Evolutionary conservation across 805 yeast species (phyloP).

Genomic region (Tetrapisispora phaffii): DNA sequence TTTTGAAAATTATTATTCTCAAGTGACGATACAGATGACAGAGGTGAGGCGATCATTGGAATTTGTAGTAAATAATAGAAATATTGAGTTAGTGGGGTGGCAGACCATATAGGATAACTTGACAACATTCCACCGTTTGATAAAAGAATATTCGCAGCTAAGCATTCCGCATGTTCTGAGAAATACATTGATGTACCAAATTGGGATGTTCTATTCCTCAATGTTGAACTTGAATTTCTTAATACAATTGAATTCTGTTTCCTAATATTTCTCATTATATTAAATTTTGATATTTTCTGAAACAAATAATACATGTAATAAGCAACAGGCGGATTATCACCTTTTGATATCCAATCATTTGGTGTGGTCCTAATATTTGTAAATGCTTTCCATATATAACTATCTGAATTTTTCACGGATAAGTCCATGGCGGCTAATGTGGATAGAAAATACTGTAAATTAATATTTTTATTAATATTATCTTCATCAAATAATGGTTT

Average conservation of each 20-base stretch:
- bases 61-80: slow-evolving; percentile 24
- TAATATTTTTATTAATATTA: slow-evolving; percentile 15
- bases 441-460: slow-evolving; percentile 22
- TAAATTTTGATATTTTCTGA: slow-evolving; percentile 15
- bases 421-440: slow-evolving; percentile 29
- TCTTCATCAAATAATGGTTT: slow-evolving; percentile 26
- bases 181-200: slow-evolving; percentile 15
- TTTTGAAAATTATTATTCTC: neutral
- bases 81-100: slow-evolving; percentile 16
- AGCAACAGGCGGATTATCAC: slow-evolving; percentile 33
- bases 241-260: slow-evolving; percentile 16
- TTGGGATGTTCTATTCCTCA: slow-evolving; percentile 22
- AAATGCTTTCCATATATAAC: slow-evolving; percentile 22
- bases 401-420: slow-evolving; percentile 17
- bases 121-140: slow-evolving; percentile 25
- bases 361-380: slow-evolving; percentile 14
- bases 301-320: slow-evolving; percentile 32
- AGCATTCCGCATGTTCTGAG: slow-evolving; percentile 23
- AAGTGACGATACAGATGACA: slow-evolving; percentile 21
- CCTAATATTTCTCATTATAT: slow-evolving; percentile 9
- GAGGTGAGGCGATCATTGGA: slow-evolving; percentile 23
- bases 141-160: slow-evolving; percentile 22
- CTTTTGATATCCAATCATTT: slow-evolving; percentile 23
- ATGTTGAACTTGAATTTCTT: slow-evolving; percentile 15
- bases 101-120: slow-evolving; percentile 23